Conservation (phyloP, 768 basidiomycete species). For the Phaeotremella fagi region DNA sequence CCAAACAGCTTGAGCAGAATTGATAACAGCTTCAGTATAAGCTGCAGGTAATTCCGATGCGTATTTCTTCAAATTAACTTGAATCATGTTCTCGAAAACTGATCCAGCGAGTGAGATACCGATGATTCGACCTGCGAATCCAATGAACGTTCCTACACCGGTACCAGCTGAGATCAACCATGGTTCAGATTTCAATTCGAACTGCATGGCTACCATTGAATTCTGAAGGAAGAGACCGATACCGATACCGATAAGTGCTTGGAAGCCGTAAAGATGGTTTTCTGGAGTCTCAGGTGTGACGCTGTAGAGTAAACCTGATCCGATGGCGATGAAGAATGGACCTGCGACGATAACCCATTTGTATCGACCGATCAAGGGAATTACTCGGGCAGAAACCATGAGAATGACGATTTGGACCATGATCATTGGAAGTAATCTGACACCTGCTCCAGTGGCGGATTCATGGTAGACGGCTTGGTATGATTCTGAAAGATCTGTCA, state of each 20-base stretch:
- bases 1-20: conserved; percentile 42
- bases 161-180: conserved; percentile 48
- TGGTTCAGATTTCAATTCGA: conserved; percentile 44
- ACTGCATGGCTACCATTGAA: conserved; percentile 50
- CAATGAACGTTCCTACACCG: conserved; percentile 47
- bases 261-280: conserved; percentile 47
- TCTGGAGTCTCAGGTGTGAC: conserved; percentile 33
- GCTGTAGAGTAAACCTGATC: conserved; percentile 49
- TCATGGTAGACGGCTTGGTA: conserved; percentile 46
- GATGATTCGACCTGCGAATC: conserved; percentile 46
- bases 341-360: conserved; percentile 49
- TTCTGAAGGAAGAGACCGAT: conserved; percentile 49
- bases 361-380: conserved; percentile 46
- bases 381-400: conserved; percentile 40
- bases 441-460: conserved; percentile 45
- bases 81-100: conserved; percentile 47
- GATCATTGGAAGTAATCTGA: conserved; percentile 48
- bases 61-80: conserved; percentile 34
- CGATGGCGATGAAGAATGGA: conserved; percentile 46
- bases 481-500: background rate
- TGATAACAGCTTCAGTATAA: conserved; percentile 27
- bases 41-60: conserved; percentile 28
- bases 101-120: conserved; percentile 47
- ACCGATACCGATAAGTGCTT: conserved; percentile 50
- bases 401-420: conserved; percentile 42